These are phyloP conservation scores for Gossypium rotundifolium DNA, from an alignment of 345 rosid genomes.

Conservation along the genomic window DNA sequence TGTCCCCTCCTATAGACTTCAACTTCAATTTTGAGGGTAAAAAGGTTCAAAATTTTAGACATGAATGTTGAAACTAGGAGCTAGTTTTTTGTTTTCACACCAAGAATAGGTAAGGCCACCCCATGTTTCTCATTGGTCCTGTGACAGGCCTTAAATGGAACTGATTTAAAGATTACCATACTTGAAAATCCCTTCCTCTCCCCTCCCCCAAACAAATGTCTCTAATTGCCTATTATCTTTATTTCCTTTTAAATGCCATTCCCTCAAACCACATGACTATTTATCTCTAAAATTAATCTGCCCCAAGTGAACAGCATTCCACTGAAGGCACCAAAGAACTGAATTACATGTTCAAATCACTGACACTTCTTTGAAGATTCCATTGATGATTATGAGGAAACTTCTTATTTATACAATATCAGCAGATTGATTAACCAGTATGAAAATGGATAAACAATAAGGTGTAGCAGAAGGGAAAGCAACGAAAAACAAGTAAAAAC, in stretches of 20 bases:
- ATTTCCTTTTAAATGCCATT: not conserved
- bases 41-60: not conserved
- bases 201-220: not conserved
- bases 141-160: not conserved
- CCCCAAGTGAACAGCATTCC: not conserved
- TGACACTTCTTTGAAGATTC: not conserved
- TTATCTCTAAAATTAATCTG: not conserved
- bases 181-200: not conserved
- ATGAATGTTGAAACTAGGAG: not conserved
- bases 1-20: not conserved
- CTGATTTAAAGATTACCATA: not conserved
- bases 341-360: not conserved
- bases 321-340: not conserved
- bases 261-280: not conserved
- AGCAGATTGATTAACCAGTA: not conserved
- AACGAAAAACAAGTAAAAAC: not conserved
- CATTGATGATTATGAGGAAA: not conserved
- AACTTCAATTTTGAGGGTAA: not conserved
- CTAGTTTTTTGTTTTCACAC: not conserved
- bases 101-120: not conserved
- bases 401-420: not conserved
- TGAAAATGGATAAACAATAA: not conserved
- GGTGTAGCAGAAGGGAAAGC: not conserved
- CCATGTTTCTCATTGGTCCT: not conserved
- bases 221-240: not conserved